Conservation (phyloP, 768 basidiomycete species). For the Suillus occidentalis region DNA sequence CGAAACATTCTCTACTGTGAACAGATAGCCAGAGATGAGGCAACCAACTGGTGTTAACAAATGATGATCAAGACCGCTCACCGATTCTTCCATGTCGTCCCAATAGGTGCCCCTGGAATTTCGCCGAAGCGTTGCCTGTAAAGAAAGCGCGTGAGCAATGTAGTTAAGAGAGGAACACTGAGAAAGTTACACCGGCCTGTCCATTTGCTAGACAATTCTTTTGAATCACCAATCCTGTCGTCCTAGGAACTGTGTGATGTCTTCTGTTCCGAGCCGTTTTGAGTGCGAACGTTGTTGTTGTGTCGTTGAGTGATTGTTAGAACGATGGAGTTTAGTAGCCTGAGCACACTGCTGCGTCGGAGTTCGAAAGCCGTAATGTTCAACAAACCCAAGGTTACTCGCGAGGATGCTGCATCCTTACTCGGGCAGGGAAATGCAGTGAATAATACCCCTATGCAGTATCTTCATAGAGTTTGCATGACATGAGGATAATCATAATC, state of each 20-base stretch:
- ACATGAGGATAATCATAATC: background rate
- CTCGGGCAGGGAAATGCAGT: background rate
- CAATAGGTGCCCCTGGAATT: conserved; percentile 23
- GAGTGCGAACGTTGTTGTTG: background rate
- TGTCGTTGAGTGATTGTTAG: background rate
- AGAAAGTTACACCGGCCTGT: background rate
- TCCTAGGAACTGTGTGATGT: background rate
- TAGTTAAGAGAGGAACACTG: background rate
- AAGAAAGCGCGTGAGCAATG: background rate
- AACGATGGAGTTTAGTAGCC: background rate
- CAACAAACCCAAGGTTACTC: background rate
- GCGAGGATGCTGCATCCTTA: background rate
- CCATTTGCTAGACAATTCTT: background rate
- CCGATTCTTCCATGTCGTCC: conserved; percentile 23
- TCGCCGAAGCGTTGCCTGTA: conserved; percentile 25
- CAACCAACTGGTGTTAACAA: conserved; percentile 6
- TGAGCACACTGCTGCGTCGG: background rate
- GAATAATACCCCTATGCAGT: background rate
- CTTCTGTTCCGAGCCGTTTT: background rate
- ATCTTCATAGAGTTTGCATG: background rate
- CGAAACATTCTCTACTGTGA: conserved; percentile 12
- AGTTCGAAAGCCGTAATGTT: background rate
- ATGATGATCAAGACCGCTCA: conserved; percentile 4
- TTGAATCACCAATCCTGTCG: background rate
- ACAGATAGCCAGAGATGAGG: background rate